Conservation (phyloP, 2,329 filamentous ascomycete genomes). For the Ilyonectria mors-panacis region DNA sequence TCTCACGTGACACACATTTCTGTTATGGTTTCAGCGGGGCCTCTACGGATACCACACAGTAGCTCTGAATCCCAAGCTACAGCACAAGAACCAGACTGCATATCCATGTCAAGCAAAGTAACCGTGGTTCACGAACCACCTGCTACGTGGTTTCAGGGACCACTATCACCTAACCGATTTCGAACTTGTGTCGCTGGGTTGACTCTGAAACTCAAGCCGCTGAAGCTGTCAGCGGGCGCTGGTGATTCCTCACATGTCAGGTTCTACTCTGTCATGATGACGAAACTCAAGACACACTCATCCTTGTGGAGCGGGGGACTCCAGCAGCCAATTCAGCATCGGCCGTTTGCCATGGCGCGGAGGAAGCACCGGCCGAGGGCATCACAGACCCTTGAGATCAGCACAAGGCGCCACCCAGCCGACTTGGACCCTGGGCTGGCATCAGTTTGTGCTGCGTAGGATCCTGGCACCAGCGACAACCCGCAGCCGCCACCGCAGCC, state of each 20-base stretch:
- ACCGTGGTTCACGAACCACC: background rate
- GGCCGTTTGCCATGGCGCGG: no score
- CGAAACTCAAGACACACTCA: background rate
- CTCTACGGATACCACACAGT: background rate
- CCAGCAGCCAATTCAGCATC: background rate
- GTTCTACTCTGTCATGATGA: background rate
- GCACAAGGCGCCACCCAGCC: background rate
- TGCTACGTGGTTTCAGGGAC: background rate
- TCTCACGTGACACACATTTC: conserved; percentile 13
- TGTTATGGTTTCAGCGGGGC: conserved; percentile 13
- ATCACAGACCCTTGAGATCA: background rate
- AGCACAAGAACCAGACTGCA: background rate
- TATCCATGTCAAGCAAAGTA: background rate
- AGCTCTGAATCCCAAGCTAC: no score
- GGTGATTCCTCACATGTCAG: background rate
- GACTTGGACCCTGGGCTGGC: background rate
- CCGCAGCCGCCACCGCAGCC: conserved; percentile 13
- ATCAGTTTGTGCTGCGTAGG: background rate
- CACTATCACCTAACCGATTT: background rate
- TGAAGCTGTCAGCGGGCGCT: background rate
- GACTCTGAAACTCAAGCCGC: background rate
- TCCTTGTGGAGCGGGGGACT: background rate
- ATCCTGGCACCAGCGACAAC: background rate
- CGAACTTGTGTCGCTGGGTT: background rate
- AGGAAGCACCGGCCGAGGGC: background rate